These are phyloP conservation scores for Daldinia grandis DNA, from an alignment of 495 filamentous ascomycete genomes.

Conservation along the genomic window DNA sequence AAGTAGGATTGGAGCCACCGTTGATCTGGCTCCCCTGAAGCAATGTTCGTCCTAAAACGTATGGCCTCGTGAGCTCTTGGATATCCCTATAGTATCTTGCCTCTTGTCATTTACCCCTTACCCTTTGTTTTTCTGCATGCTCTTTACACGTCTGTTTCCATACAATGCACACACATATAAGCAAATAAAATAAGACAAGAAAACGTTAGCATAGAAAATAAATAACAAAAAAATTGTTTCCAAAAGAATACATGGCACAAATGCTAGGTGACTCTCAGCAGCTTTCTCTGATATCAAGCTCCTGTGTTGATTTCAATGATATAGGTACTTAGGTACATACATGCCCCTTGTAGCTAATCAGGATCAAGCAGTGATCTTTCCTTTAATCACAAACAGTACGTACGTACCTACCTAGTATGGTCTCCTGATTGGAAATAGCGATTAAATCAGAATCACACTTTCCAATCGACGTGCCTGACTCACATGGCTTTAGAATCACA, in stretches of 20 bases:
- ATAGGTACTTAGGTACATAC: background rate
- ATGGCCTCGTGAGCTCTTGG: background rate
- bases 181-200: background rate
- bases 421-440: background rate
- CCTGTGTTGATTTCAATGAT: background rate
- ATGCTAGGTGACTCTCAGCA: background rate
- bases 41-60: background rate
- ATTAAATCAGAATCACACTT: background rate
- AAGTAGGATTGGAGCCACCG: conserved; percentile 9
- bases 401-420: background rate
- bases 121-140: background rate
- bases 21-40: conserved; percentile 9
- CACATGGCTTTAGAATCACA: background rate
- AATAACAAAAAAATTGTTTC: background rate
- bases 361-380: background rate
- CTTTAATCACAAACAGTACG: background rate
- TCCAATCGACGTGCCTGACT: background rate
- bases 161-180: no score
- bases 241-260: background rate
- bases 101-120: background rate
- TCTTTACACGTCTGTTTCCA: background rate
- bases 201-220: background rate
- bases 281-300: background rate
- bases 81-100: background rate
- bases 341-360: background rate